Evolutionary conservation across 192 early-diverging fungal species (phyloP).

Genomic region (Globomyces pollinis-pini): DNA sequence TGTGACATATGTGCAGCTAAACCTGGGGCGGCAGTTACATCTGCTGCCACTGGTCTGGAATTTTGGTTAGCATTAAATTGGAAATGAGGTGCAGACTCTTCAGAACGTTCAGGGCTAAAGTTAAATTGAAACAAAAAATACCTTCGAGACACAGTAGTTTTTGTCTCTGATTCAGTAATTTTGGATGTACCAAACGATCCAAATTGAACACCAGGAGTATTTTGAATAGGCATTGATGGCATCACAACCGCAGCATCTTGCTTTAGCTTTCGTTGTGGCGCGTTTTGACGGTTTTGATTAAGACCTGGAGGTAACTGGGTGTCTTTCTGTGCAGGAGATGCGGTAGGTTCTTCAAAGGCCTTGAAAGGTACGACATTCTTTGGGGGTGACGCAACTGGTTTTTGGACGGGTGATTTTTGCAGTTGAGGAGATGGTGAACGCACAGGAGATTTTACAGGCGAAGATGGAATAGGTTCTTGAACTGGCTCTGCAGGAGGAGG

Average conservation of each 20-base stretch:
- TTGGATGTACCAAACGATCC: constrained; percentile 6
- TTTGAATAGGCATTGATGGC: not conserved
- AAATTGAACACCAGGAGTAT: constrained; percentile 3
- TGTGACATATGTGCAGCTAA: not conserved
- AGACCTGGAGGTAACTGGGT: constrained; percentile 9
- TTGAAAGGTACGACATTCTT: not conserved
- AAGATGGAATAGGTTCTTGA: not conserved
- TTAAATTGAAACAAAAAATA: not conserved
- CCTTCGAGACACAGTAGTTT: not conserved
- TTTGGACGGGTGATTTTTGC: too few relatives aligned
- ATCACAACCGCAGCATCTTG: constrained; percentile 8
- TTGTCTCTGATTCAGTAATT: not conserved
- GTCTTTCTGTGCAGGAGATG: not conserved
- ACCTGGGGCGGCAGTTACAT: not conserved
- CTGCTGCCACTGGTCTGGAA: not conserved
- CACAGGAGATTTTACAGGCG: not conserved
- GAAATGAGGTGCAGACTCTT: not conserved
- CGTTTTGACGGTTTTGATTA: not conserved
- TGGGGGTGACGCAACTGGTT: not conserved
- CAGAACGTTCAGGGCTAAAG: not conserved
- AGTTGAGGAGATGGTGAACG: not conserved
- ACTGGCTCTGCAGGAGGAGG: not conserved
- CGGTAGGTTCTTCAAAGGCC: not conserved
- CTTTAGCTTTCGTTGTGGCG: not conserved
- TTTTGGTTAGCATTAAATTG: constrained; percentile 2